Evolutionary conservation across 108 stramenopile genomes (phyloP), one percentile per base, ranked within the genome.

Genomic region (Fistulifera solaris): DNA sequence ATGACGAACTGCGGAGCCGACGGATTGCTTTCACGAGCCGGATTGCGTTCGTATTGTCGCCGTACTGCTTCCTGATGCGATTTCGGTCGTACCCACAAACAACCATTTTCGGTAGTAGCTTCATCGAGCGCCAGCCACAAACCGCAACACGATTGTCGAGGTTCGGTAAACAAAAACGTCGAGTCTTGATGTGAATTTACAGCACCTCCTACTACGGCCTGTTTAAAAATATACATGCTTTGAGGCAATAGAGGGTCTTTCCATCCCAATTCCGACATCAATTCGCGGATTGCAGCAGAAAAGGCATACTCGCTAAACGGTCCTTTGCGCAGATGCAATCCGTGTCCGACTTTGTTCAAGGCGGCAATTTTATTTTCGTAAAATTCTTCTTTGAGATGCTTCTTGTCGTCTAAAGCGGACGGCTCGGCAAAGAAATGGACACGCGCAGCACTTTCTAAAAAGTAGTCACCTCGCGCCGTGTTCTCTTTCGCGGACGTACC

Each of bases 141-240:
- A 13, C 95, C 95, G 38, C 89, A 49, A 54, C 89, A 93, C 7
- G 93, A 84, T 69, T 94, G 95, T 51, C 68, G 26, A 7, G 95
- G 95, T 27, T 72, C 71, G 10, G 95, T 96, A 57, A 63, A 80
- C 39, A 96, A 75, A 62, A 96, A 96, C 0, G 93, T 91, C 8
- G 89, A 88, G 61, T 96, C 95, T 58, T 96, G 95, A 70, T 96
- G 95, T 19, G 78, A 71, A 39, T 89, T 85, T 0, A 96, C 93
- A 28, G 86, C 84, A 40, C 89, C 91, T 15, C 95, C 92, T 1
- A 81, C 74, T 24, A 78, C 68, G 1, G 85, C 73, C 54, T 91
- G 83, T 65, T 96, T 96, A 75, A 94, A 90, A 52, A 96, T 96
- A 64, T 96, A 96, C 95, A 96, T 96, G 42, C 61, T 65, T 64